Conservation (phyloP, 2,329 filamentous ascomycete genomes). For the Colletotrichum camelliae region DNA sequence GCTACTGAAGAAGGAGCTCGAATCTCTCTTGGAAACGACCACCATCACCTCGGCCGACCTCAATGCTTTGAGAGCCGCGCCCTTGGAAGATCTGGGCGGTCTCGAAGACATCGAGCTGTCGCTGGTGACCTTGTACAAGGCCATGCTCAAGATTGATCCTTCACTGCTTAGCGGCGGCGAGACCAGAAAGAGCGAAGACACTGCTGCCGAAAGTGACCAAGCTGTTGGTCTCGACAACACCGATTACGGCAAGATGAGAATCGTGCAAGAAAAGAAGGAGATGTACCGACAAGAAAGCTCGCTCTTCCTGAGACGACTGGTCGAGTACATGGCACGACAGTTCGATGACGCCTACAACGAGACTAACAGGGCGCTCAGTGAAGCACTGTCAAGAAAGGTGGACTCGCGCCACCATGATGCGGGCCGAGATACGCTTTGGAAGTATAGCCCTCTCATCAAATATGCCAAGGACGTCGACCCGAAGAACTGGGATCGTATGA, state of each 20-base stretch:
- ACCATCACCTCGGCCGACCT: constrained; percentile 83
- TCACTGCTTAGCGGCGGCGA: constrained; percentile 64
- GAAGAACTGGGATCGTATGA: constrained; percentile 79
- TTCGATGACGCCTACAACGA: constrained; percentile 79
- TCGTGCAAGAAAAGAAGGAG: constrained; percentile 92
- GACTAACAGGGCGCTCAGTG: constrained; percentile 68
- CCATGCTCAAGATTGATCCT: constrained; percentile 92
- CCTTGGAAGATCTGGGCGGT: constrained; percentile 73
- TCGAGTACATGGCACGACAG: constrained; percentile 81
- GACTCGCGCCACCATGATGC: constrained; percentile 74
- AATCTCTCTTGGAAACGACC: constrained; percentile 87
- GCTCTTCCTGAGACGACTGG: constrained; percentile 78
- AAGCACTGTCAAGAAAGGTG: constrained; percentile 67
- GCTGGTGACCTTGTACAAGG: constrained; percentile 84
- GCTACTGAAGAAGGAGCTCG: constrained; percentile 85
- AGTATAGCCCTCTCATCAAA: constrained; percentile 84
- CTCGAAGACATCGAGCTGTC: constrained; percentile 80
- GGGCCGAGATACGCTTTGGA: constrained; percentile 79
- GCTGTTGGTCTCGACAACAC: constrained; percentile 52
- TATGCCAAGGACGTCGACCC: constrained; percentile 87
- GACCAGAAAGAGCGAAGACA: constrained; percentile 52
- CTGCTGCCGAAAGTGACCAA: constrained; percentile 49
- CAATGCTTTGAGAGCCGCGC: constrained; percentile 73
- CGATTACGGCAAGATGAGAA: constrained; percentile 88
- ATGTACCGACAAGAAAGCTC: constrained; percentile 80